A percentile compares a stretch with the other conserved stretches of the same genome.
These are phyloP conservation scores for Stephania cephalantha DNA, from an alignment of 164 flowering plant genomes.

Conservation along the genomic window DNA sequence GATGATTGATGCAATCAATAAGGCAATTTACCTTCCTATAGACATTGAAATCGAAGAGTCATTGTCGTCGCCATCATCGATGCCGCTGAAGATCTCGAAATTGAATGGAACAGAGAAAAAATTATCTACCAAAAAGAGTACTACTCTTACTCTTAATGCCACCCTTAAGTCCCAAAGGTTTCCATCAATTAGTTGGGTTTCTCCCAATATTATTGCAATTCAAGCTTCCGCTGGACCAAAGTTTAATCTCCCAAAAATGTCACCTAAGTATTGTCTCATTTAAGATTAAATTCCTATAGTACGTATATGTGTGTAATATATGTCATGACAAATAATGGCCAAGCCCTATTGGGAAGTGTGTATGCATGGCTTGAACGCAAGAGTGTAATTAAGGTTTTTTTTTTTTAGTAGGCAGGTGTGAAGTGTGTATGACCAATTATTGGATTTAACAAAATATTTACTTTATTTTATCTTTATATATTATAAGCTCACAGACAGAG, in stretches of 20 bases:
- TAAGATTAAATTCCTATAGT: not conserved
- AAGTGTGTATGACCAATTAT: too few relatives aligned
- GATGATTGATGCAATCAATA: slow-evolving; percentile 27
- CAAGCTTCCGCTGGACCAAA: not conserved
- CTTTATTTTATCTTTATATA: too few relatives aligned
- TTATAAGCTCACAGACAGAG: too few relatives aligned
- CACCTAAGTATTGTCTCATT: not conserved
- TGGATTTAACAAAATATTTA: too few relatives aligned
- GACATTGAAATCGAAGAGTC: not conserved
- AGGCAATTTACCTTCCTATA: slow-evolving; percentile 32
- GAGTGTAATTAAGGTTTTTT: too few relatives aligned
- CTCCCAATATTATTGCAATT: not conserved
- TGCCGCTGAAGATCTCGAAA: not conserved
- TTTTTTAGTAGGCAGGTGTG: too few relatives aligned
- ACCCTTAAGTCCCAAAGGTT: not conserved
- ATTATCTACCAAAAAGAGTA: not conserved
- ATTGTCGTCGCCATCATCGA: not conserved
- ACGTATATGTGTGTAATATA: too few relatives aligned
- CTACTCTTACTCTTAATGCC: not conserved
- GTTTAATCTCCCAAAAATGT: not conserved
- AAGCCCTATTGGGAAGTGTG: too few relatives aligned
- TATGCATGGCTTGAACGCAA: too few relatives aligned
- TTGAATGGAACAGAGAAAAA: not conserved
- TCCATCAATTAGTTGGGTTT: not conserved
- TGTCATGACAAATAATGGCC: too few relatives aligned